These are phyloP conservation scores for Salix koriyanagi DNA, from an alignment of 345 rosid genomes.

Conservation along the genomic window DNA sequence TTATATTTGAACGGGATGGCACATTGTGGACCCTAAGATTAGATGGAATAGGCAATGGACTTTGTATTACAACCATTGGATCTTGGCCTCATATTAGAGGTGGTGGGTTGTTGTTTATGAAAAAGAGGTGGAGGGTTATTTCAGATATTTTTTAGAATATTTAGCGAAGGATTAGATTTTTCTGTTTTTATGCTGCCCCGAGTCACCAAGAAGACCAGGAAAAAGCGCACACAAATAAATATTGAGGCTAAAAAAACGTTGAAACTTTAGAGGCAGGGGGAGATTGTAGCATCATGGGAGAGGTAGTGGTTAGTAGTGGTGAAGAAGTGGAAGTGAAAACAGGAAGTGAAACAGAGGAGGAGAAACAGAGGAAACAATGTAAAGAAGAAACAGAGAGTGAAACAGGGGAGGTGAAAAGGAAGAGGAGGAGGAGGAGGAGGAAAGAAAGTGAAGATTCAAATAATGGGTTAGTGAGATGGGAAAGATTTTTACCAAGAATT, in stretches of 20 bases:
- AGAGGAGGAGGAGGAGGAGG: conserved; percentile 4
- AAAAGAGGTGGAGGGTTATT: conserved; percentile 1
- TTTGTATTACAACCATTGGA: background rate
- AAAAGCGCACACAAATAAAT: background rate
- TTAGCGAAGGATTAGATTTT: background rate
- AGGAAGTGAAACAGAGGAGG: conserved; percentile 18
- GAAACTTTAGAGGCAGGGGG: background rate
- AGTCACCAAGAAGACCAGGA: background rate
- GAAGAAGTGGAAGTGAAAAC: conserved; percentile 31
- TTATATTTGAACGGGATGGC: background rate
- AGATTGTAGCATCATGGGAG: conserved; percentile 28
- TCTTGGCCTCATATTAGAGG: background rate
- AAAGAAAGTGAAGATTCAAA: conserved; percentile 9
- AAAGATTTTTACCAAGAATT: conserved; percentile 61
- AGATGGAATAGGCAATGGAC: background rate
- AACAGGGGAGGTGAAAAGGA: conserved; percentile 1
- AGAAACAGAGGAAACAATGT: conserved; percentile 12
- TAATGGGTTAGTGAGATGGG: conserved; percentile 54
- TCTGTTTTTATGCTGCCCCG: background rate
- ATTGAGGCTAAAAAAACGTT: background rate
- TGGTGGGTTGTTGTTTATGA: background rate
- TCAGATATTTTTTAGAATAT: conserved; percentile 34
- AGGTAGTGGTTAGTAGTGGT: conserved; percentile 35
- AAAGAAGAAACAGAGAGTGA: background rate
- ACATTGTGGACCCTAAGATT: background rate